Conservation (phyloP, 176 grass and related monocot species). For the Ananas comosus region DNA sequence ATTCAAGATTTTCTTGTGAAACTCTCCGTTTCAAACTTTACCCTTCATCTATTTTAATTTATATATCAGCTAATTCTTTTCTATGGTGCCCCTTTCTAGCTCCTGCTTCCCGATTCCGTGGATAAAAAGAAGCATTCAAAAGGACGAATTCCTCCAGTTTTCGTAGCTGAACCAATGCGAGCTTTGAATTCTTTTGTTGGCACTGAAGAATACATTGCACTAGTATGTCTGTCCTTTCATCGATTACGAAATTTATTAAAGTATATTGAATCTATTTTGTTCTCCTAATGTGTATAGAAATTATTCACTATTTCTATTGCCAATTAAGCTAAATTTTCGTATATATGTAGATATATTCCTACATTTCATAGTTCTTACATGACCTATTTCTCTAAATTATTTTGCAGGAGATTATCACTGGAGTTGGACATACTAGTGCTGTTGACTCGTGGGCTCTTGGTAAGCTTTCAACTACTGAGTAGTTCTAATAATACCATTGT, state of each 20-base stretch:
- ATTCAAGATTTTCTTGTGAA: too few relatives aligned
- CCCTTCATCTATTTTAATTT: neutral
- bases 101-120: constrained; percentile 46
- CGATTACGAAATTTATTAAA: neutral
- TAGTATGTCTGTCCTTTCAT: constrained; percentile 33
- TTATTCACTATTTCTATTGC: too few relatives aligned
- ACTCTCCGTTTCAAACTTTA: too few relatives aligned
- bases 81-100: constrained; percentile 24
- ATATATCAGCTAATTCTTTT: constrained; percentile 6
- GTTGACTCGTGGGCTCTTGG: constrained; percentile 97
- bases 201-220: constrained; percentile 95
- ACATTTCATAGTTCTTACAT: neutral
- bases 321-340: neutral
- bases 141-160: constrained; percentile 49
- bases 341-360: neutral
- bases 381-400: constrained; percentile 6
- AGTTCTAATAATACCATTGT: neutral
- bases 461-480: constrained; percentile 20
- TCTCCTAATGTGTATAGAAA: neutral
- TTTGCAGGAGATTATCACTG: constrained; percentile 80
- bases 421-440: constrained; percentile 79
- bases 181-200: constrained; percentile 98
- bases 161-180: constrained; percentile 84
- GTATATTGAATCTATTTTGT: neutral
- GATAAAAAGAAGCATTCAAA: constrained; percentile 45